phyloP scores from a whole-genome alignment of 768 basidiomycete genomes.

The Lactarius quietus region DNA sequence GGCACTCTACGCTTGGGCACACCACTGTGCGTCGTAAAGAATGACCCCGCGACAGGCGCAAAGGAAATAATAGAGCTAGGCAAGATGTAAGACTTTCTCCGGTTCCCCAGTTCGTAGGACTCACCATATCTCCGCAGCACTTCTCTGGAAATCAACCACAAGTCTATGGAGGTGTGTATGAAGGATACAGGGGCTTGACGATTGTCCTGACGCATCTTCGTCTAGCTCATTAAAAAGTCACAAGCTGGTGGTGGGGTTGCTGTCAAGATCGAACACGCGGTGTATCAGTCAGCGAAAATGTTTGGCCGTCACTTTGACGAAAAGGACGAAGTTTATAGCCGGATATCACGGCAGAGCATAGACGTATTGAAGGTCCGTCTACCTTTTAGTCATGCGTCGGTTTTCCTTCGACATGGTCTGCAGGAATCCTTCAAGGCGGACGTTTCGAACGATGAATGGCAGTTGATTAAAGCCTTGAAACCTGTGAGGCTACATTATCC shows the following conservation, averaged over 20 bases:
- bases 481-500: constrained; percentile 44
- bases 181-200: not conserved
- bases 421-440: constrained; percentile 86
- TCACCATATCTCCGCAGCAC: constrained; percentile 51
- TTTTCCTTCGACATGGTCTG: constrained; percentile 21
- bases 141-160: constrained; percentile 97
- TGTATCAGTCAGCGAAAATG: constrained; percentile 93
- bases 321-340: constrained; percentile 89
- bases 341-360: constrained; percentile 88
- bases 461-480: constrained; percentile 85
- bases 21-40: constrained; percentile 90
- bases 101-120: not conserved
- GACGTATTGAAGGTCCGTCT: constrained; percentile 85
- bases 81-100: constrained; percentile 67
- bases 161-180: constrained; percentile 64
- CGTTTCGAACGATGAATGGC: constrained; percentile 89
- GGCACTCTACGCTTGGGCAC: constrained; percentile 90
- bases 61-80: constrained; percentile 90
- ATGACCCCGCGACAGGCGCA: constrained; percentile 83
- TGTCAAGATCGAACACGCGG: constrained; percentile 97
- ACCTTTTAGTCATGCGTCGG: not conserved
- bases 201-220: constrained; percentile 2
- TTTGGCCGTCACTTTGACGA: constrained; percentile 96
- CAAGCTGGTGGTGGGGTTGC: constrained; percentile 97
- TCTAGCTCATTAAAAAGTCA: constrained; percentile 82